phyloP scores from a whole-genome alignment of 768 basidiomycete genomes.

The Dacryopinax spathularia region DNA sequence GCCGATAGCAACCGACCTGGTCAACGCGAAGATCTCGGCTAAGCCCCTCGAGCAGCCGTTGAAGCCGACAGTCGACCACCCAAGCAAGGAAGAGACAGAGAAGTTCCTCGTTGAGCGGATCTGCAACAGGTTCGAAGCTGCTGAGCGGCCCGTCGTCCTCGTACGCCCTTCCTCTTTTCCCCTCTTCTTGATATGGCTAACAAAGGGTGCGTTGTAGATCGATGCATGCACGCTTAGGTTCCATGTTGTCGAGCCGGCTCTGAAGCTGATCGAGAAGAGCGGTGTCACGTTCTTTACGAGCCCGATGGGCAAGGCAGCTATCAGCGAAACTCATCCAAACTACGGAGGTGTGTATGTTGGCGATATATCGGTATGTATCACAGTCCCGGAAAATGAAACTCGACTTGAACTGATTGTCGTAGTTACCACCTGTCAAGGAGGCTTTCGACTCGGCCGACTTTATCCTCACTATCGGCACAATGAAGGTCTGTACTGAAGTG shows the following conservation, averaged over 20 bases:
- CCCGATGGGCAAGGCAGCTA: constrained; percentile 68
- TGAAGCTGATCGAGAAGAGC: constrained; percentile 48
- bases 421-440: constrained; percentile 43
- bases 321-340: constrained; percentile 54
- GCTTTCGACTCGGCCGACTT: constrained; percentile 62
- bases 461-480: constrained; percentile 54
- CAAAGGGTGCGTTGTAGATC: constrained; percentile 22
- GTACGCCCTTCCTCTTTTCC: constrained; percentile 11
- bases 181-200: too few species aligned
- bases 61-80: constrained; percentile 8
- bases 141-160: constrained; percentile 36
- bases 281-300: constrained; percentile 59
- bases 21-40: constrained; percentile 49
- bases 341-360: constrained; percentile 61
- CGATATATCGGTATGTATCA: neutral
- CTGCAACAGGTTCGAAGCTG: constrained; percentile 21
- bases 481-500: constrained; percentile 25
- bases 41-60: constrained; percentile 44
- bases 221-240: constrained; percentile 73
- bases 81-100: neutral
- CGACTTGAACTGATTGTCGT: constrained; percentile 56
- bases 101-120: constrained; percentile 4
- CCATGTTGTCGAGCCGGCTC: constrained; percentile 45
- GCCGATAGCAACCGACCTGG: constrained; percentile 63
- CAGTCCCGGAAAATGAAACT: constrained; percentile 31